Conservation (phyloP, 768 basidiomycete species). For the Mycena alexandri region DNA sequence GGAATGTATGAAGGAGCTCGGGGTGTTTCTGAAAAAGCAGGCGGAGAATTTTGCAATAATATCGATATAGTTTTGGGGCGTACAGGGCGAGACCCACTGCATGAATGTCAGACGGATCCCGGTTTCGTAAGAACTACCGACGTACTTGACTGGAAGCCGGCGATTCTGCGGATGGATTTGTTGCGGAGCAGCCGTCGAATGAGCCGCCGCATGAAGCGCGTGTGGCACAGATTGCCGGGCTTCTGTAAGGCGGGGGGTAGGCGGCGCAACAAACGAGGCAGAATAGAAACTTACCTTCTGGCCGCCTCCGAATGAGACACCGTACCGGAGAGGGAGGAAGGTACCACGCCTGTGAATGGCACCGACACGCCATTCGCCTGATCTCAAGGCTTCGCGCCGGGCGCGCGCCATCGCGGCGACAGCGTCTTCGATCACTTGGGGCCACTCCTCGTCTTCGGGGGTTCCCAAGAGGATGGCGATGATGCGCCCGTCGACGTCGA, state of each 20-base stretch:
- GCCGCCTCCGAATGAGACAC: neutral
- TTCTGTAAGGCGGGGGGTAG: too few species aligned
- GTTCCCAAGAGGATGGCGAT: neutral
- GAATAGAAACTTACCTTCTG: too few species aligned
- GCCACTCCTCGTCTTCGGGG: slow-evolving; percentile 2
- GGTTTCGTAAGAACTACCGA: too few species aligned
- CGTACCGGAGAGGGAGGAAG: neutral
- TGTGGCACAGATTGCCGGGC: neutral
- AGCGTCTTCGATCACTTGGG: neutral
- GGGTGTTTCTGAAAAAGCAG: slow-evolving; percentile 1
- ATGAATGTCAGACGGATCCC: neutral
- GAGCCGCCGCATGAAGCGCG: neutral
- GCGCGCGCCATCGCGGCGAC: neutral
- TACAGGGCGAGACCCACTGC: neutral
- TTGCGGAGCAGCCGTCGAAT: neutral
- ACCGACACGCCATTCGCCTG: neutral
- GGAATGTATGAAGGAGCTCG: neutral
- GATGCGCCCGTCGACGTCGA: neutral
- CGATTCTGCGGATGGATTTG: neutral
- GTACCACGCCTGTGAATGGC: neutral
- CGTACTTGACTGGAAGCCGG: neutral
- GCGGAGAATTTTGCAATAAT: neutral
- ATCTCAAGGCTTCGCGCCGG: neutral
- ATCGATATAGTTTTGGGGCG: neutral
- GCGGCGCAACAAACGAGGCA: too few species aligned